Base-by-base conservation (phyloP, 2,329 filamentous ascomycete genomes). In the Chaetomium strumarium region DNA sequence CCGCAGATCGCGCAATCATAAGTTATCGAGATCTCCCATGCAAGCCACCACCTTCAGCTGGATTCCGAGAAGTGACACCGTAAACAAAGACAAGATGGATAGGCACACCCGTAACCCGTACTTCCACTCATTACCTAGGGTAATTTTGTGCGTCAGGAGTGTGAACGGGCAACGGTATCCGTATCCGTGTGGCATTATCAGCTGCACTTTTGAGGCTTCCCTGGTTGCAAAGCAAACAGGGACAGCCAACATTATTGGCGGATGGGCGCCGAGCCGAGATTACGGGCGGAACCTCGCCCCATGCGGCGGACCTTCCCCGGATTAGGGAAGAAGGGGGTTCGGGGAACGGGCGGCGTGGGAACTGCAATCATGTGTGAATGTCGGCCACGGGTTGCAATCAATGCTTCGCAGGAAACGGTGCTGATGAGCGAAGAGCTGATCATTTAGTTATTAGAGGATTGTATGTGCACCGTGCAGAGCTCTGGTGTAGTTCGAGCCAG, bases 1-100 rank as follows among this genome's bases (percentile, higher is more conserved):
- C 53, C 24, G 53, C 53, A 52, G 53, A 55, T 55, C 53, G 34
- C 46, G 53, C 53, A 55, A 49, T 55, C 53, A 46, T 38, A n/a
- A n/a, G n/a, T n/a, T n/a, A 55, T 52, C 45, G 49, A 55, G 53
- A 55, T 52, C 52, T 44, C 49, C 30, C 53, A 42, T 49, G 53
- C 49, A 55, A 41, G 53, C 49, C 52, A 41, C 45, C 37, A 52
- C 29, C 40, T 33, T 48, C 33, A 42, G 47, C 37, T 42, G 38
- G 45, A 16, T 46, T 42, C 41, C 38, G 17, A 51, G 17, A n/a
- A n/a, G 16, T 10, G 24, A 29, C 46, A 20, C 24, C 39, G 31
- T 36, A 37, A 19, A 37, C 7, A 14, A 42, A 12, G 20, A 20
- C 19, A 11, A 41, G 36, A 4, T 16, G 36, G 17, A 41, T 14